These are phyloP conservation scores for Oligophagozyma castellii DNA, from an alignment of 1,139 yeast species.

Conservation along the genomic window DNA sequence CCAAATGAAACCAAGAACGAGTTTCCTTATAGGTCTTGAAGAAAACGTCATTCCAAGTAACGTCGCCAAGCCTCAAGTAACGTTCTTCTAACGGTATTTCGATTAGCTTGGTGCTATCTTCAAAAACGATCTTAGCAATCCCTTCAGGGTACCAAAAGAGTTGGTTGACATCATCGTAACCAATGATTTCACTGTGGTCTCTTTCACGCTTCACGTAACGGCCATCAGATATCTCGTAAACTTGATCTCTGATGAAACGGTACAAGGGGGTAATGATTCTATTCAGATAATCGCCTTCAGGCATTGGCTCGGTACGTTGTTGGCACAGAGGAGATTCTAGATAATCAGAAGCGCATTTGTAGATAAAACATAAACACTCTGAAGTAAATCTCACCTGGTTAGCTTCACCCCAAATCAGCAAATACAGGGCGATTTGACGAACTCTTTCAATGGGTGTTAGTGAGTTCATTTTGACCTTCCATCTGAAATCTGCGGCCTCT, in stretches of 20 bases:
- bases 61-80: constrained; percentile 80
- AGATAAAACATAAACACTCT: constrained; percentile 83
- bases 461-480: constrained; percentile 67
- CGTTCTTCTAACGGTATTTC: constrained; percentile 87
- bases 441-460: constrained; percentile 67
- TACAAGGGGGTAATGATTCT: constrained; percentile 88
- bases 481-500: constrained; percentile 72
- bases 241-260: constrained; percentile 84
- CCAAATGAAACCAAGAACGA: constrained; percentile 94
- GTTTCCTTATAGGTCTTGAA: constrained; percentile 94
- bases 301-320: constrained; percentile 77
- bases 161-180: constrained; percentile 98
- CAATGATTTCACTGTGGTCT: constrained; percentile 88
- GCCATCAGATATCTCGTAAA: constrained; percentile 87
- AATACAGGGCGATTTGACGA: constrained; percentile 78
- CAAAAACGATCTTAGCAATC: constrained; percentile 78
- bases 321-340: constrained; percentile 80
- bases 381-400: constrained; percentile 94
- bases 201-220: constrained; percentile 94
- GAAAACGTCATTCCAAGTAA: constrained; percentile 82
- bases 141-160: constrained; percentile 99
- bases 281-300: constrained; percentile 92
- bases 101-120: constrained; percentile 82
- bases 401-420: constrained; percentile 97
- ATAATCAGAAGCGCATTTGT: constrained; percentile 86